Percentiles rank a stretch among this genome's conserved stretches.
Evolutionary conservation across 495 filamentous ascomycete species (phyloP).

Genomic region (Stereocaulon alpinum): DNA sequence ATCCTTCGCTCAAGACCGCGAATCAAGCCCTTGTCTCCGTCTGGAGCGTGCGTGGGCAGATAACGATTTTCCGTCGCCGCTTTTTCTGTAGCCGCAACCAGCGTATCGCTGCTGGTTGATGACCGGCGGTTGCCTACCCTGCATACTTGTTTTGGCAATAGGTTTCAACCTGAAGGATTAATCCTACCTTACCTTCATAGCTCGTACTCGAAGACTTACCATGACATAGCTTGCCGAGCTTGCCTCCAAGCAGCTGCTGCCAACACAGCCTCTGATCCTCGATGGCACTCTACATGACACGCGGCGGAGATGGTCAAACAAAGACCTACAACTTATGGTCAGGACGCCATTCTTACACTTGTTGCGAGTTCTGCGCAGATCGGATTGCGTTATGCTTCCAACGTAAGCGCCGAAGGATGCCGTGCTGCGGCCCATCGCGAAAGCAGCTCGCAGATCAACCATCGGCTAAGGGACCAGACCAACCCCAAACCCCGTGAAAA

Average conservation of each 20-base stretch:
- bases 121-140: neutral
- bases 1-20: neutral
- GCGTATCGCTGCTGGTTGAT: neutral
- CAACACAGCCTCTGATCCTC: neutral
- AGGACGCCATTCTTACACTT: neutral
- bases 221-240: too few species aligned
- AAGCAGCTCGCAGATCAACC: neutral
- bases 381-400: neutral
- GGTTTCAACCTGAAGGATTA: too few species aligned
- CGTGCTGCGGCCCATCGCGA: constrained; percentile 4
- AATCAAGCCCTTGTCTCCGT: too few species aligned
- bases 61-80: too few species aligned
- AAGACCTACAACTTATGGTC: neutral
- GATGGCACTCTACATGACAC: neutral
- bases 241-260: neutral
- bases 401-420: constrained; percentile 1
- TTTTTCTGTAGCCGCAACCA: neutral
- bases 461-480: neutral
- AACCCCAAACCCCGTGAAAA: too few species aligned
- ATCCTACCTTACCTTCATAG: neutral
- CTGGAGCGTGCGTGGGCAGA: too few species aligned
- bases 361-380: neutral
- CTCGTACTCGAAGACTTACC: neutral
- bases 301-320: neutral
- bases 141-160: neutral